Evolutionary conservation across 495 filamentous ascomycete genomes (phyloP), one percentile per base, ranked within the genome.

Genomic region (Saxophila tyrrhenica): DNA sequence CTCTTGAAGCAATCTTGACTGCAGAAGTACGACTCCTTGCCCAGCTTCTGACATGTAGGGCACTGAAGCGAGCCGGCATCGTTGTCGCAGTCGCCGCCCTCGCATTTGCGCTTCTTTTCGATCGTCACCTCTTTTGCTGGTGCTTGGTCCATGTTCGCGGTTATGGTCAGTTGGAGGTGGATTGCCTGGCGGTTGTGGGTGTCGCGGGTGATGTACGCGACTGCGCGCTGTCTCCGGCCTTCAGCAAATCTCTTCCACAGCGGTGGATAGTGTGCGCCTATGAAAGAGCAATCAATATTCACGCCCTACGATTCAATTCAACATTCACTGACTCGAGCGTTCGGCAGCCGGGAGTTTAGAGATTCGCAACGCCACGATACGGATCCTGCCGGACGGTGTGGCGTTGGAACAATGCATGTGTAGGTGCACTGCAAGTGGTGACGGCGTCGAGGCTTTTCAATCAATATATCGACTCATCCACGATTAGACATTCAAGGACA

Each of bases 1-100:
- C 80, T 81, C 75, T 95, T 97, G 73, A 98, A 98, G 77, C 92
- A 98, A 63, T 97, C 94, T 66, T 98, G 94, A 11, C 89, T 89
- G 74, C 92, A 98, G 75, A 97, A 98, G 69, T 80, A 95, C 72
- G 87, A 92, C 65, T 91, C 87, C 63, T 85, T 90, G 47, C 86
- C 89, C 49, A 86, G 69, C 69, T 90, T 95, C 55, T 95, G 74
- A 62, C 92, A 98, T 45, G 85, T 96, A 23, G 92, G 92, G 73
- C 92, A 98, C 67, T 97, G 89, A 13, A 97, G 72, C 22, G 81
- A 73, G 32, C 87, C 82, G 41, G 88, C 87, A 55, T 88, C 81
- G 56, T 96, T 94, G 5, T 74, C 68, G 72, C 92, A 98, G 62
- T 88, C 86, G 38, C 76, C 73, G 11, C 92, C 87, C 23, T 80